Base-by-base conservation (phyloP, 2,329 filamentous ascomycete species). In the Fusarium euwallaceae region DNA sequence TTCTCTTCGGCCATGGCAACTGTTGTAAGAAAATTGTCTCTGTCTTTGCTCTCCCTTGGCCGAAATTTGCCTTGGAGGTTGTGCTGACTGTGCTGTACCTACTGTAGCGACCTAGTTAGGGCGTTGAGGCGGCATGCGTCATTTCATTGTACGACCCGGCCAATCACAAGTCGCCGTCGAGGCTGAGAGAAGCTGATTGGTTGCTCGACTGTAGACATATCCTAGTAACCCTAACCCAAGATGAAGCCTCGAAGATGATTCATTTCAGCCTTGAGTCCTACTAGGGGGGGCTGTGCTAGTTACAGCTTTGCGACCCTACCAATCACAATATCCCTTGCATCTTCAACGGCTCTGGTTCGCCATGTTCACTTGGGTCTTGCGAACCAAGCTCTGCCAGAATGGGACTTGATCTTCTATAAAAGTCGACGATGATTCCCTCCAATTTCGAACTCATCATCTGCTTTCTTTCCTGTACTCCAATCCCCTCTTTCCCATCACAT, bases 61-160 rank as follows among this genome's bases (percentile, higher is more conserved):
- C 14, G 22, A 48, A 22, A 48, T 48, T 48, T 27, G 14, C 11
- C 22, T 48, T 48, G n/a, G 53, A 36, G 12, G n/a, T 37, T 20
- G 8, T 43, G 39, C n/a, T 43, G 14, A 43, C n/a, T 20, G 39
- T 20, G 6, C 16, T 32, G 29, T 32, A 32, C 29, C 29, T 32
- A 32, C 22, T 24, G 22, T 24, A 24, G 10, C 29, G 9, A 32
- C 29, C 29, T 4, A 39, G 39, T 43, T 43, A 43, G 4, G 39
- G 39, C 39, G n/a, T 20, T 14, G 39, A 43, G 10, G n/a, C 36
- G 24, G 24, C n/a, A 17, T 20, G 32, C 12, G n/a, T 59, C 36
- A 37, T 37, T 22, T 29, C 27, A 39, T n/a, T 59, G 55, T 60
- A 65, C 63, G 63, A 65, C 20, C 63, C 7, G 39, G 11, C 63